Evolutionary conservation across 73 alveolate species (phyloP).

Genomic region (Halteria grandinella): DNA sequence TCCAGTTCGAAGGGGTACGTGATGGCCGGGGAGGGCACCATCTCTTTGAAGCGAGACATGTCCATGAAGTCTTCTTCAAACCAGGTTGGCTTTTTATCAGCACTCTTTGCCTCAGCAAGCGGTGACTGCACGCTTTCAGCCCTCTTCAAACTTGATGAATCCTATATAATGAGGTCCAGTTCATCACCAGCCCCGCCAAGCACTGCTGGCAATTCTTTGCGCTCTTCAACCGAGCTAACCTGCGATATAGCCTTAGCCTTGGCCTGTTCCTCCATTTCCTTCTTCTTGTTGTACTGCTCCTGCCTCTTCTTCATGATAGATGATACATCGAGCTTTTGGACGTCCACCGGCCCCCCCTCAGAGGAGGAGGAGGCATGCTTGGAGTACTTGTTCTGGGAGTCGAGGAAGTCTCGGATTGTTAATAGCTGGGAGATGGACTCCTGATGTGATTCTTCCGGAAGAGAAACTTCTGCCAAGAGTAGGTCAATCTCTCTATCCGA

Average conservation of each 20-base stretch:
- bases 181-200: background rate
- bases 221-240: background rate
- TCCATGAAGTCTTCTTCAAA: constrained; percentile 10
- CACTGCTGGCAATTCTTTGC: background rate
- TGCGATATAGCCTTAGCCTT: background rate
- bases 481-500: background rate
- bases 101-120: background rate
- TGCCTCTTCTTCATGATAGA: no score
- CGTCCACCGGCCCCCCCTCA: no score
- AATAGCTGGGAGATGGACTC: no score
- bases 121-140: background rate
- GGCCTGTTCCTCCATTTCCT: background rate
- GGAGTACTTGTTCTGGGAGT: no score
- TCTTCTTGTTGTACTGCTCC: no score
- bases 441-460: no score
- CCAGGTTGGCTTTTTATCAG: constrained; percentile 20
- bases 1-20: constrained; percentile 90
- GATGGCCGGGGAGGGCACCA: constrained; percentile 70
- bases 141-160: background rate
- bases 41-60: constrained; percentile 39
- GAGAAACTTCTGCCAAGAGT: no score
- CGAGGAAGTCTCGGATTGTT: no score
- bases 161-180: background rate
- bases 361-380: no score
- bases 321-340: no score